A percentile compares a stretch with the other conserved stretches of the same genome.
Evolutionary conservation across 148 eudicot species (phyloP).

Genomic region (Cornus florida): DNA sequence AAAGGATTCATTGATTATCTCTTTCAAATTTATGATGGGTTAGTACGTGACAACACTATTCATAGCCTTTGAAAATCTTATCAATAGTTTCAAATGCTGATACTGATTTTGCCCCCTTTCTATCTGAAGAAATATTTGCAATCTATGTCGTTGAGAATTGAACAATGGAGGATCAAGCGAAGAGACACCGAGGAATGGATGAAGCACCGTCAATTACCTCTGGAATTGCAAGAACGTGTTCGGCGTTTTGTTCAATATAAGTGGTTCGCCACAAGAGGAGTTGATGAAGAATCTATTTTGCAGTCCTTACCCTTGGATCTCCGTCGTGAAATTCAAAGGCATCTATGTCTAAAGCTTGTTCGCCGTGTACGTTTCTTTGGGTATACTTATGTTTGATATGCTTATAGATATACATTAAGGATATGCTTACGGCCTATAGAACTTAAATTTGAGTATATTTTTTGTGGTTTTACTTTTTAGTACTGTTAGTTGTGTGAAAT

Average conservation of each 20-base stretch:
- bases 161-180: constrained; percentile 82
- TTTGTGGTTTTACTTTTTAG: no score
- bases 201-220: constrained; percentile 85
- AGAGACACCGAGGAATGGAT: constrained; percentile 96
- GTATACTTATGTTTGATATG: neutral
- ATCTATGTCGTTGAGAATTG: constrained; percentile 73
- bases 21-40: neutral
- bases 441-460: no score
- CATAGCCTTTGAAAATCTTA: neutral
- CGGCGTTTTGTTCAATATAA: constrained; percentile 69
- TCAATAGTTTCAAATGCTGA: neutral
- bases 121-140: constrained; percentile 61
- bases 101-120: neutral
- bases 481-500: no score
- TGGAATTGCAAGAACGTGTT: constrained; percentile 71
- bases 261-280: constrained; percentile 91
- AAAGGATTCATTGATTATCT: neutral
- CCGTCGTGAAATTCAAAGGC: constrained; percentile 82
- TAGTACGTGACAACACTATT: neutral
- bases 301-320: constrained; percentile 75
- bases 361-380: constrained; percentile 69
- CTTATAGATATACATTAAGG: neutral
- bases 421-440: no score
- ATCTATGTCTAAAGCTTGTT: constrained; percentile 82
- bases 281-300: constrained; percentile 70